Base-by-base conservation (phyloP, 805 yeast genomes). In the Ogataea pignaliae region DNA sequence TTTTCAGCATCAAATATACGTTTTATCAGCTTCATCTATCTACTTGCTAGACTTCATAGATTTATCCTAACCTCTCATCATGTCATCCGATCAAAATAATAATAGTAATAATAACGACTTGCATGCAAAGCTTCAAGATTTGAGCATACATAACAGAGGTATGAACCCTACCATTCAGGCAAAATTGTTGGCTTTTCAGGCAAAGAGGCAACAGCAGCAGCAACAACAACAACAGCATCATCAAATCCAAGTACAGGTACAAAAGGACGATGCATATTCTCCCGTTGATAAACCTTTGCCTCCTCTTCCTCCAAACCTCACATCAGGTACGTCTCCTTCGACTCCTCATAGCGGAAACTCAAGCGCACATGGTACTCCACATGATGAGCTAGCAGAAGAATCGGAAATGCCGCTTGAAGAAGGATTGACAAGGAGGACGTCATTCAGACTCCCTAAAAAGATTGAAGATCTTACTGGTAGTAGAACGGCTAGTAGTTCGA, bases 91-190 rank as follows among this genome's bases (percentile, higher is more conserved):
- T 31, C 43, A 40, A 35, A 17, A 16, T 6, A 37, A 35, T 21
- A 30, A 47, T 38, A 44, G 37, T 37, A 40, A 35, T 42, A 29
- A 29, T 15, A 17, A 18, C 7, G 56, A 52, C 15, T 33, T 46
- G 14, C 33, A 47, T 12, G 36, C 52, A 10, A 55, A 50, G 36
- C 34, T 54, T 33, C 54, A 53, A 26, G 61, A 57, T 36, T 41
- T 55, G 18, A 53, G 55, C 33, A 51, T 57, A 42, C 61, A 56
- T 36, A 55, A 49, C 31, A 60, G 71, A 30, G 63, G 68, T 12
- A 69, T 83, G 40, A 81, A 76, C 54, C 83, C 93, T 10, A 91
- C 86, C 50, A 76, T 88, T 34, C 97, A 89, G 63, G 97, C 96
- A 1, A 72, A 93, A 50, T 74, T 90, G 32, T 68, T 85, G 61